These are phyloP conservation scores for Thinopyrum elongatum DNA, from an alignment of 176 grass and related monocot species.

Conservation along the genomic window DNA sequence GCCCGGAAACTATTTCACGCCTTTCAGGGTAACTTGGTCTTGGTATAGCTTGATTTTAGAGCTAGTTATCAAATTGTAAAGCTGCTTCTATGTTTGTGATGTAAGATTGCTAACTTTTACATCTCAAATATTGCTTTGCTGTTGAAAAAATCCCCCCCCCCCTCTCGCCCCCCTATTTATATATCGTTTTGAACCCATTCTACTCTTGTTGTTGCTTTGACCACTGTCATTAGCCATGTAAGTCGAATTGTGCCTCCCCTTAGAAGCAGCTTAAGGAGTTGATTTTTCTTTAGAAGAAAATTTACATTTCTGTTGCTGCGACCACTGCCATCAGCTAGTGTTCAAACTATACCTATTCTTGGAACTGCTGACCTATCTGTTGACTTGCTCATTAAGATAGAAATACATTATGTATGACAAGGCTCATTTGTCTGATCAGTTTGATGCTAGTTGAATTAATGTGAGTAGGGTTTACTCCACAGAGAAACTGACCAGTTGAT, in stretches of 20 bases:
- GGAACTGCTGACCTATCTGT: neutral
- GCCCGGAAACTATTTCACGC: neutral
- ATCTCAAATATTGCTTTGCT: neutral
- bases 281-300: neutral
- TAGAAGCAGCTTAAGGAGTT: slow-evolving; percentile 3
- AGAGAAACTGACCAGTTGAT: neutral
- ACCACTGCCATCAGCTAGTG: neutral
- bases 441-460: slow-evolving; percentile 20
- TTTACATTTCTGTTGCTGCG: slow-evolving; percentile 10
- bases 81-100: neutral
- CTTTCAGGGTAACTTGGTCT: neutral
- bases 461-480: neutral
- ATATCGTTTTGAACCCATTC: neutral
- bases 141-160: neutral
- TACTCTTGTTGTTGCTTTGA: neutral
- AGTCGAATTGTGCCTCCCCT: neutral
- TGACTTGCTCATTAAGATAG: slow-evolving; percentile 4
- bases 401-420: slow-evolving; percentile 1
- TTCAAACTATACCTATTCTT: slow-evolving; percentile 1
- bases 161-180: too few species aligned
- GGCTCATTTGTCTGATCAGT: neutral
- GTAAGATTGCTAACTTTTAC: neutral
- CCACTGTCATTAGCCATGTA: neutral
- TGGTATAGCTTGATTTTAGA: neutral
- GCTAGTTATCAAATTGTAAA: neutral